Base-by-base conservation (phyloP, 2,329 filamentous ascomycete genomes). In the Epichloe elymi region DNA sequence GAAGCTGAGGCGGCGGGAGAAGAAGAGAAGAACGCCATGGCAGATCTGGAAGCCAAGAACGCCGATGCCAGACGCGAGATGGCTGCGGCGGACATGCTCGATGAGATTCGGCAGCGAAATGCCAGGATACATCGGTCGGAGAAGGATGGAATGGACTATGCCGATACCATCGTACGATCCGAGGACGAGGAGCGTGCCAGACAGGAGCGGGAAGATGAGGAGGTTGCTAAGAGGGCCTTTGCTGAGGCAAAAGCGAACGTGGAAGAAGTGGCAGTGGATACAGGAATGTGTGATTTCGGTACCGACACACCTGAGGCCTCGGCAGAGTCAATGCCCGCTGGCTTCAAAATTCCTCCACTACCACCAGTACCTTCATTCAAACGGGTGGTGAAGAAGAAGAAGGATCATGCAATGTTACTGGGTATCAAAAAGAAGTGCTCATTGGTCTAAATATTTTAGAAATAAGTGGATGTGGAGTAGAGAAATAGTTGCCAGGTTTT, bases 1-100 rank as follows among this genome's bases (percentile, higher is more conserved):
- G 85, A 85, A 59, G 75, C 74, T 19, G 77, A 82, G 58, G 78
- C 75, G 2, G 76, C 76, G 10, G 80, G 76, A 38, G 74, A 76
- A 49, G 79, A 83, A 53, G 88, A 95, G 66, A 77, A 82, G 57
- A 90, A 96, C 66, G 88, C 88, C 20, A 98, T 98, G 94, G 86
- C 86, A 52, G 90, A 96, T 64, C 70, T 98, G 45, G 93, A 98
- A 70, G 84, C 86, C 56, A 97, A 97, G 72, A 95, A 91, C 51
- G 72, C 86, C 20, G 93, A 98, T 65, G 90, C 90, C 1, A 90
- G 93, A 72, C 78, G 85, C 40, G 93, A 98, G 68, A 98, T 98
- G 90, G 88, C 86, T 17, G 88, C 96, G 43, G 93, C 93, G 2
- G 93, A 98, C 71, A 91, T 90, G 7, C 71, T 98, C 51, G 93